Evolutionary conservation across 306 rosid species (phyloP).

Genomic region (Prunus mira): DNA sequence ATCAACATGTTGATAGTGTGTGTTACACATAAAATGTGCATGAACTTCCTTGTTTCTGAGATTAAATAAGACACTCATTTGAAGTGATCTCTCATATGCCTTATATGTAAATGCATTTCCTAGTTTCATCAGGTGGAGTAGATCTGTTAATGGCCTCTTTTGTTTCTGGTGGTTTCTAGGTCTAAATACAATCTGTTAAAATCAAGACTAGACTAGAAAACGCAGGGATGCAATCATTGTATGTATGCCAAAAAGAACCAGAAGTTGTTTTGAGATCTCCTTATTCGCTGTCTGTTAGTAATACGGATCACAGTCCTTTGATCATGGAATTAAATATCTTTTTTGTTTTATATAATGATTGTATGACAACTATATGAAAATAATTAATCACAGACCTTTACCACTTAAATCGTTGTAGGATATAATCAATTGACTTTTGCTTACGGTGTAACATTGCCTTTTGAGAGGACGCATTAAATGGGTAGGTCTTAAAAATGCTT

Average conservation of each 20-base stretch:
- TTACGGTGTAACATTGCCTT: neutral
- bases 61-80: neutral
- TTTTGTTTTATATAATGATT: neutral
- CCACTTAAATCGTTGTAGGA: too few species aligned
- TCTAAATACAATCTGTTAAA: neutral
- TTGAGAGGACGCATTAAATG: neutral
- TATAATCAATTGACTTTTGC: too few species aligned
- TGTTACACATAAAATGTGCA: neutral
- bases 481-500: neutral
- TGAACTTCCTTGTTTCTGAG: neutral
- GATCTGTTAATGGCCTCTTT: neutral
- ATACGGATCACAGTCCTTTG: neutral
- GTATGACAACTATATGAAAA: neutral
- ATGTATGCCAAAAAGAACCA: too few species aligned
- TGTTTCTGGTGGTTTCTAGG: neutral
- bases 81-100: neutral
- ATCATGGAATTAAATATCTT: neutral
- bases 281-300: neutral
- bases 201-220: too few species aligned
- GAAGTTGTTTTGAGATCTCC: neutral
- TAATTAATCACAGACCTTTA: too few species aligned
- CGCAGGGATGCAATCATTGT: too few species aligned
- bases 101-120: neutral
- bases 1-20: neutral
- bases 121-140: neutral